Percentiles rank a stretch among this genome's conserved stretches.
Conservation (phyloP, 805 yeast species). For the Schizosaccharomyces octosporus region DNA sequence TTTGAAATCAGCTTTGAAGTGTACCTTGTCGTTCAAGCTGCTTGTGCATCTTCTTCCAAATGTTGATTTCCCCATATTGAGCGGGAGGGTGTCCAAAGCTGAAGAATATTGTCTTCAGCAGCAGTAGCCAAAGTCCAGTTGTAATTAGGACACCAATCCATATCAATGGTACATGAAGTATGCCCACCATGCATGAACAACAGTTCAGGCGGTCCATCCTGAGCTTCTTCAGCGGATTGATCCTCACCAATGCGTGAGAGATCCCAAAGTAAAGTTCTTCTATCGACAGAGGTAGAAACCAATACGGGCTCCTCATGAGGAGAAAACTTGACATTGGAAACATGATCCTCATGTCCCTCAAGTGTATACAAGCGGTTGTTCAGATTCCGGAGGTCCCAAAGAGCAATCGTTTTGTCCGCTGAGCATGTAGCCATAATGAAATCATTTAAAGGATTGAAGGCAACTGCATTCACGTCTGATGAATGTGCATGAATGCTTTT, state of each 20-base stretch:
- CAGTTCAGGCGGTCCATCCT: slow-evolving; percentile 52
- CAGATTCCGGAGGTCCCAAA: slow-evolving; percentile 53
- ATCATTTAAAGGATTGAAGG: slow-evolving; percentile 30
- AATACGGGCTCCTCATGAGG: slow-evolving; percentile 26
- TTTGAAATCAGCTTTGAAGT: too few relatives aligned
- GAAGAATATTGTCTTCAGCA: slow-evolving; percentile 53
- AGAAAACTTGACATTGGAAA: slow-evolving; percentile 32
- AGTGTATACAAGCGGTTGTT: slow-evolving; percentile 34
- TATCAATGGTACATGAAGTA: slow-evolving; percentile 39
- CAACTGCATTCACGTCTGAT: slow-evolving; percentile 40
- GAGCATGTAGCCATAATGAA: slow-evolving; percentile 52
- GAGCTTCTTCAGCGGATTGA: slow-evolving; percentile 29
- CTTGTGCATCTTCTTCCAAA: slow-evolving; percentile 13
- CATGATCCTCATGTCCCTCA: slow-evolving; percentile 39
- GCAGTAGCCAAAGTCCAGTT: slow-evolving; percentile 34
- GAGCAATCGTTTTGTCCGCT: slow-evolving; percentile 43
- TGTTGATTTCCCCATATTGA: slow-evolving; percentile 19
- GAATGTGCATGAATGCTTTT: slow-evolving; percentile 25
- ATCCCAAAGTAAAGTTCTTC: slow-evolving; percentile 56
- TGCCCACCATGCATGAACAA: slow-evolving; percentile 78
- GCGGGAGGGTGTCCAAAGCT: slow-evolving; percentile 49
- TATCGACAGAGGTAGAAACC: slow-evolving; percentile 38
- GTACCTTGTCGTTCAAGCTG: background rate
- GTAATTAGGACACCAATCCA: slow-evolving; percentile 34
- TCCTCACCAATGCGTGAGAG: slow-evolving; percentile 29